Percentiles rank a stretch among this genome's conserved stretches.
Conservation (phyloP, 2,329 filamentous ascomycete genomes). For the Stagonosporopsis cucurbitacearum region DNA sequence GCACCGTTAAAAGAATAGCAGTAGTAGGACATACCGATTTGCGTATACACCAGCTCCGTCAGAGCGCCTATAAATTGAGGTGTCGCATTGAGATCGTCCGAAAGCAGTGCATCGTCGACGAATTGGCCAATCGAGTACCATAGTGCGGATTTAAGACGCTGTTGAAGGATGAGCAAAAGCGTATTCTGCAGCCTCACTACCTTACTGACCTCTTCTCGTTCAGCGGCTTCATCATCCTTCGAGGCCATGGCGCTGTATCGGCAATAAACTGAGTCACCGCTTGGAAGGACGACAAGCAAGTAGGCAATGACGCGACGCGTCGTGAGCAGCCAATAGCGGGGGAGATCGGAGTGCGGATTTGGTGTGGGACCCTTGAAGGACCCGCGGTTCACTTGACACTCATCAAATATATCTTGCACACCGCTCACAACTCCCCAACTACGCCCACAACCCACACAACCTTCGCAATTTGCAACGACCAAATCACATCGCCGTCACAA, state of each 20-base stretch:
- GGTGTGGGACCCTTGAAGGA: neutral
- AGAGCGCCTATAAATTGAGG: constrained; percentile 80
- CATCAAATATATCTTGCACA: neutral
- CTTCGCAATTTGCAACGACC: neutral
- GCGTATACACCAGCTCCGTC: constrained; percentile 86
- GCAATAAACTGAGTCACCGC: neutral
- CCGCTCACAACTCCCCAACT: neutral
- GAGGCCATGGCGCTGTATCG: constrained; percentile 31
- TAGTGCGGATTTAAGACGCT: constrained; percentile 58
- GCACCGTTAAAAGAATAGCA: neutral
- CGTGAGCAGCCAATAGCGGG: constrained; percentile 22
- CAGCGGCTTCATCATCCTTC: constrained; percentile 28
- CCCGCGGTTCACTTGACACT: neutral
- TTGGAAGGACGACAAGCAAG: neutral
- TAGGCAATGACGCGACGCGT: constrained; percentile 29
- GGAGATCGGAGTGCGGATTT: constrained; percentile 15
- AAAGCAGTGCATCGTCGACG: constrained; percentile 81
- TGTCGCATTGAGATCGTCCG: constrained; percentile 80
- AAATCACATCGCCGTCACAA: neutral
- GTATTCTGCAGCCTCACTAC: neutral
- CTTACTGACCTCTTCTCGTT: constrained; percentile 42
- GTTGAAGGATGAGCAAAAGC: neutral
- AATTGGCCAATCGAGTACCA: constrained; percentile 61
- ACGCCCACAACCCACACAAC: neutral
- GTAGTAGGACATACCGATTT: constrained; percentile 69